These are phyloP conservation scores for Globisporangium ultimum DNA, from an alignment of 352 stramenopile species.

Conservation along the genomic window DNA sequence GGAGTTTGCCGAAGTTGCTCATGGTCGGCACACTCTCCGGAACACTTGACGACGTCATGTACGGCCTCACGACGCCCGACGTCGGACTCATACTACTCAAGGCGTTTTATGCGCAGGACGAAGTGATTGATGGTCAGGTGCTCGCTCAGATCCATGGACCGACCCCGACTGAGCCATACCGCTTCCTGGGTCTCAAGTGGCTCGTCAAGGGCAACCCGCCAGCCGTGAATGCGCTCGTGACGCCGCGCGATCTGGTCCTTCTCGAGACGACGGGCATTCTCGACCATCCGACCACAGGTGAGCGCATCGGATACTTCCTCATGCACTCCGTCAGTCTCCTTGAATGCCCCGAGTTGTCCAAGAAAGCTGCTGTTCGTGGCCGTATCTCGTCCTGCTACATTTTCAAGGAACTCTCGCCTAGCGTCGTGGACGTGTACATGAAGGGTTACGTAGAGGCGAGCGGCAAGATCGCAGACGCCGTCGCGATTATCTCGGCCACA, in stretches of 20 bases:
- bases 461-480: constrained; percentile 5
- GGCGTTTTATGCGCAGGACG: constrained; percentile 28
- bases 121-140: constrained; percentile 38
- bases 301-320: constrained; percentile 15
- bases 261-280: constrained; percentile 33
- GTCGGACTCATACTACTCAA: constrained; percentile 35
- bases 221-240: constrained; percentile 25
- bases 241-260: constrained; percentile 37
- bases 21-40: constrained; percentile 42
- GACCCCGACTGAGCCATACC: constrained; percentile 27
- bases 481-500: constrained; percentile 11
- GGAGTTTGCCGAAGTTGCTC: constrained; percentile 44
- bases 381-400: constrained; percentile 10
- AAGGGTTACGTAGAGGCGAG: constrained; percentile 14
- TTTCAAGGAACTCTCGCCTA: constrained; percentile 9
- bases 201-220: constrained; percentile 34
- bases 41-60: constrained; percentile 63
- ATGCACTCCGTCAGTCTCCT: constrained; percentile 12
- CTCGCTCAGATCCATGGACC: constrained; percentile 27
- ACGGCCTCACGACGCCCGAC: constrained; percentile 40
- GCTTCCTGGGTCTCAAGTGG: constrained; percentile 52
- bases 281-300: background rate
- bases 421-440: constrained; percentile 23
- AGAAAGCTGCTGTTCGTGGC: background rate
- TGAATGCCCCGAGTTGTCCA: background rate